phyloP scores from a whole-genome alignment of 768 basidiomycete genomes.

The Nevesoporus exiguus region DNA sequence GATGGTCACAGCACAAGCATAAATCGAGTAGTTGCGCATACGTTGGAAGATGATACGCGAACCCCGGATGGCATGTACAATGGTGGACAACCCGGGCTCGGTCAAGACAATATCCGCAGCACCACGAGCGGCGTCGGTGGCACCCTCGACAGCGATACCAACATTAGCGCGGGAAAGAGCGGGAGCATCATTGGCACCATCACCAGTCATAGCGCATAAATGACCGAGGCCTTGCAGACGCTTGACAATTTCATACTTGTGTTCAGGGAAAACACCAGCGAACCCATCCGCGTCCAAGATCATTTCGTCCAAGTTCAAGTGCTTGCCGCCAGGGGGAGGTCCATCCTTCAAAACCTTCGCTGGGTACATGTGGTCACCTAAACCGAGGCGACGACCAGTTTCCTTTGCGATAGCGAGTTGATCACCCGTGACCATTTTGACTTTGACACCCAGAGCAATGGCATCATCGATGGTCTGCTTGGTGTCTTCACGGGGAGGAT shows the following conservation, averaged over 20 bases:
- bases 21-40: conserved; percentile 99
- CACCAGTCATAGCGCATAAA: conserved; percentile 98
- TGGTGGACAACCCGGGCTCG: conserved; percentile 98
- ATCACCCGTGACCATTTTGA: conserved; percentile 99
- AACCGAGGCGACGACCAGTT: conserved; percentile 94
- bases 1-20: conserved; percentile 94
- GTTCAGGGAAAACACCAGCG: conserved; percentile 98
- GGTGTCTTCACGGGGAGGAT: conserved; percentile 96
- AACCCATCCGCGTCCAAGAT: conserved; percentile 99
- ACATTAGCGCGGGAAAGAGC: conserved; percentile 98
- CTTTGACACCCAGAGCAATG: conserved; percentile 90
- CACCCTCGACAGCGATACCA: conserved; percentile 99
- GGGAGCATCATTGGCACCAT: conserved; percentile 98
- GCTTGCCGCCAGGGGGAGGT: conserved; percentile 81
- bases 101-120: conserved; percentile 98
- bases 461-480: conserved; percentile 99
- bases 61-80: conserved; percentile 97
- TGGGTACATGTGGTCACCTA: conserved; percentile 99
- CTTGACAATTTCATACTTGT: conserved; percentile 99
- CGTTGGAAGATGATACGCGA: conserved; percentile 99
- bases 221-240: conserved; percentile 95
- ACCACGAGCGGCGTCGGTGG: conserved; percentile 97
- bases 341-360: conserved; percentile 99
- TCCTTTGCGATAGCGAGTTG: conserved; percentile 99
- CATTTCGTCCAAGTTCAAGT: conserved; percentile 89